A percentile compares a stretch with the other conserved stretches of the same genome.
phyloP scores from a whole-genome alignment of 2,329 filamentous ascomycete genomes.

The Chrysosporium queenslandicum region DNA sequence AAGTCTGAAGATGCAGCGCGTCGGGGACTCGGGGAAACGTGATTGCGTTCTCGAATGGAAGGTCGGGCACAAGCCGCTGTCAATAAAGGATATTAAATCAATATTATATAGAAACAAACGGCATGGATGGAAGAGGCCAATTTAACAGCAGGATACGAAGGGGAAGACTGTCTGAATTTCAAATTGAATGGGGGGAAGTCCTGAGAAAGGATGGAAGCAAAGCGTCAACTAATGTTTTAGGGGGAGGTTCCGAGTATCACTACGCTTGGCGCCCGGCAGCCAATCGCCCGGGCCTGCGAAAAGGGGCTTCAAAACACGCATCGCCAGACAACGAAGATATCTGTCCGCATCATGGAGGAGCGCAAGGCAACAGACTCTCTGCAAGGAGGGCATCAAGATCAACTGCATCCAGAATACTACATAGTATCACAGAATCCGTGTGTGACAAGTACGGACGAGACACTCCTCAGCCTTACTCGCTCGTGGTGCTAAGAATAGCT shows the following conservation, averaged over 20 bases:
- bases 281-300: background rate
- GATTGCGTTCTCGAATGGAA: background rate
- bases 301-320: background rate
- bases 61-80: background rate
- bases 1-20: constrained; percentile 3
- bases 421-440: too few relatives aligned
- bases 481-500: too few relatives aligned
- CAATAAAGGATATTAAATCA: background rate
- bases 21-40: constrained; percentile 2
- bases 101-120: background rate
- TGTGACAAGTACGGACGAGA: too few relatives aligned
- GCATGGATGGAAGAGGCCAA: background rate
- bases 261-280: background rate
- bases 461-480: too few relatives aligned
- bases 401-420: too few relatives aligned
- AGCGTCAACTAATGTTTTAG: background rate
- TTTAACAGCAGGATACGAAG: background rate
- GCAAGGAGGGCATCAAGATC: too few relatives aligned
- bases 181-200: too few relatives aligned
- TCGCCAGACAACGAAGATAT: too few relatives aligned
- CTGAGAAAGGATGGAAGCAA: background rate
- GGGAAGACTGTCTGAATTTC: background rate
- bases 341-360: too few relatives aligned
- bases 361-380: too few relatives aligned
- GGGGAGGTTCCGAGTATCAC: background rate